Conservation (phyloP, 2,329 filamentous ascomycete genomes). For the Fusarium annulatum region DNA sequence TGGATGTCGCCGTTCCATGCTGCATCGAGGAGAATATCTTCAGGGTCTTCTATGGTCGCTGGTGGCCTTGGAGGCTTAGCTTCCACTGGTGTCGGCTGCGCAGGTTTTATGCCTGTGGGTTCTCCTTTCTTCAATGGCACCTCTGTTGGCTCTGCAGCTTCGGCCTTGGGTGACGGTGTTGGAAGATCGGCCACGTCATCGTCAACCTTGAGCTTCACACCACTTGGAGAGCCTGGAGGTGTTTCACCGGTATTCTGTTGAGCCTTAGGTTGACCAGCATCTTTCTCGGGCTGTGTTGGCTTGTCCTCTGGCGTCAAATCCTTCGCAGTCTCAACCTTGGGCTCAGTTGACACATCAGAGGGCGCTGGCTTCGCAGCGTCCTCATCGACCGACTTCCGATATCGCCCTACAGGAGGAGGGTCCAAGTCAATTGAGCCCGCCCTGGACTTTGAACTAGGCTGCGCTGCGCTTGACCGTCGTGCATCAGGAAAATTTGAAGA, state of each 20-base stretch:
- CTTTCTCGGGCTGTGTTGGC: background rate
- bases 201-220: slow-evolving; percentile 5
- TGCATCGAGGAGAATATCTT: slow-evolving; percentile 46
- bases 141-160: background rate
- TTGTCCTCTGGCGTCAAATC: background rate
- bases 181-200: background rate
- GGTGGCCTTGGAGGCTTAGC: background rate
- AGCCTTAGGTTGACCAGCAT: background rate
- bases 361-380: background rate
- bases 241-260: background rate
- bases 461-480: background rate
- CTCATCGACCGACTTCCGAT: slow-evolving; percentile 1
- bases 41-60: slow-evolving; percentile 17
- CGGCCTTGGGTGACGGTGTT: background rate
- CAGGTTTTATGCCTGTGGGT: background rate
- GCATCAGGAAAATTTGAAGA: background rate
- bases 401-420: slow-evolving; percentile 19
- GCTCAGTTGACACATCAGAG: background rate
- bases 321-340: background rate
- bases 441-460: background rate
- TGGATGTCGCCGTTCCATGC: slow-evolving; percentile 50
- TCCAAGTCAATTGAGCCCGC: slow-evolving; percentile 13
- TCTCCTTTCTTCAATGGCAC: background rate
- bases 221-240: background rate
- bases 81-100: background rate